Conservation (phyloP, 805 yeast genomes). For the Lachancea meyersii region DNA sequence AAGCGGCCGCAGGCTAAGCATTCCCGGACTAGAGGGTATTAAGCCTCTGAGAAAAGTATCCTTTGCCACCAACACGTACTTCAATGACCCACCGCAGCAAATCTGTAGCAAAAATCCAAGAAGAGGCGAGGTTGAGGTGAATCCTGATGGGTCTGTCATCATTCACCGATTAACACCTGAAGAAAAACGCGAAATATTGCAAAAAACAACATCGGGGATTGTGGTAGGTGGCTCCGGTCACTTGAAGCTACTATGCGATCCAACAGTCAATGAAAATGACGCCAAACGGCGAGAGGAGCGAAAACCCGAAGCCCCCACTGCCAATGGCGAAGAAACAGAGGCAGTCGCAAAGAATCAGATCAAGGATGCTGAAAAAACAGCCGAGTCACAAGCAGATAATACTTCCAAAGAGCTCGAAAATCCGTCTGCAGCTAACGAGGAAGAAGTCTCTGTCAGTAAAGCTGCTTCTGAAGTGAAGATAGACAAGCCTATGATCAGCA, state of each 20-base stretch:
- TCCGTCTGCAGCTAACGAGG: conserved; percentile 32
- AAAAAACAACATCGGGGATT: conserved; percentile 53
- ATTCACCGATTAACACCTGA: conserved; percentile 51
- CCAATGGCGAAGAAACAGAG: conserved; percentile 12
- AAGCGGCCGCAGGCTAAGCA: not conserved
- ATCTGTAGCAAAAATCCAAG: conserved; percentile 76
- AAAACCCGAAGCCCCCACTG: conserved; percentile 15
- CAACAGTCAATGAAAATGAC: conserved; percentile 12
- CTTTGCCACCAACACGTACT: conserved; percentile 71
- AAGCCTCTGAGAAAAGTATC: conserved; percentile 55
- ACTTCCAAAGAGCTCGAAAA: conserved; percentile 30
- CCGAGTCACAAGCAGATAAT: conserved; percentile 33
- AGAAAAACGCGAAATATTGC: conserved; percentile 42
- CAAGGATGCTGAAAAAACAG: conserved; percentile 34
- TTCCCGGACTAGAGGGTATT: conserved; percentile 40
- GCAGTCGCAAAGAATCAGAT: conserved; percentile 23
- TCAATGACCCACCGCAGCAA: conserved; percentile 84
- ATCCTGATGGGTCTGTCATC: conserved; percentile 47
- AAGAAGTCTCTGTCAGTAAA: conserved; percentile 33
- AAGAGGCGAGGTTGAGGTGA: conserved; percentile 70
- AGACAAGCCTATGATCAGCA: conserved; percentile 40
- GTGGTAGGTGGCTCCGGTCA: conserved; percentile 79
- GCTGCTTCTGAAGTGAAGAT: conserved; percentile 35
- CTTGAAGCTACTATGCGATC: conserved; percentile 37
- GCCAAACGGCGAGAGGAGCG: conserved; percentile 15